Conservation (phyloP, 306 rosid genomes). For the Vigna reflexopilosa region DNA sequence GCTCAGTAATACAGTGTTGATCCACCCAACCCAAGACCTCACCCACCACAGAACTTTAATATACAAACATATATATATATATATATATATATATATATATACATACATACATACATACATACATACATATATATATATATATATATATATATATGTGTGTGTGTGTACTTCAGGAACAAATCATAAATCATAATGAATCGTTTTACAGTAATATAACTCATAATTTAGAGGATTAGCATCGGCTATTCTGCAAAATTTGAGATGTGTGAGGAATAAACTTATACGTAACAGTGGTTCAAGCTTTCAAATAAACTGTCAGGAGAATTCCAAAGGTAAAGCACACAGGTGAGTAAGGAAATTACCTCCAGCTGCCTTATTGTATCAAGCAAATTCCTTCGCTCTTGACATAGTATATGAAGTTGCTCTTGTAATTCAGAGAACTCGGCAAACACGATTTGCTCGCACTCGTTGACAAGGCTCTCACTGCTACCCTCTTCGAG, state of each 20-base stretch:
- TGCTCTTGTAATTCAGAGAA: constrained; percentile 80
- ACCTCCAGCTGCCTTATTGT: constrained; percentile 93
- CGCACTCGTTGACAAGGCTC: constrained; percentile 76
- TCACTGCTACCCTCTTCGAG: constrained; percentile 79
- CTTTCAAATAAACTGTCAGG: constrained; percentile 15
- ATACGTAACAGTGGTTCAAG: background rate
- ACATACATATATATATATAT: too few relatives aligned
- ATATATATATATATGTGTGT: too few relatives aligned
- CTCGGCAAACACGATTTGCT: constrained; percentile 86
- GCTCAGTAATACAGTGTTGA: background rate
- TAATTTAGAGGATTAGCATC: background rate
- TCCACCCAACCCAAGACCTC: constrained; percentile 28
- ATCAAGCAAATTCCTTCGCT: constrained; percentile 80
- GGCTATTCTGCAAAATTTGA: background rate
- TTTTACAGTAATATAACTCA: constrained; percentile 11
- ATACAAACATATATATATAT: too few relatives aligned
- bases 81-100: too few relatives aligned
- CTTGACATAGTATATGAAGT: constrained; percentile 66
- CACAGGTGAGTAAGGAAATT: constrained; percentile 34
- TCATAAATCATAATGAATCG: constrained; percentile 16
- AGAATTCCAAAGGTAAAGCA: constrained; percentile 23
- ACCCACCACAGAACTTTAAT: background rate
- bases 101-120: too few relatives aligned
- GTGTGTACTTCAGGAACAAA: background rate
- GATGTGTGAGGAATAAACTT: constrained; percentile 17